Evolutionary conservation across 108 stramenopile species (phyloP), one percentile per base, ranked within the genome.

Genomic region (Schizochytrium sp.): DNA sequence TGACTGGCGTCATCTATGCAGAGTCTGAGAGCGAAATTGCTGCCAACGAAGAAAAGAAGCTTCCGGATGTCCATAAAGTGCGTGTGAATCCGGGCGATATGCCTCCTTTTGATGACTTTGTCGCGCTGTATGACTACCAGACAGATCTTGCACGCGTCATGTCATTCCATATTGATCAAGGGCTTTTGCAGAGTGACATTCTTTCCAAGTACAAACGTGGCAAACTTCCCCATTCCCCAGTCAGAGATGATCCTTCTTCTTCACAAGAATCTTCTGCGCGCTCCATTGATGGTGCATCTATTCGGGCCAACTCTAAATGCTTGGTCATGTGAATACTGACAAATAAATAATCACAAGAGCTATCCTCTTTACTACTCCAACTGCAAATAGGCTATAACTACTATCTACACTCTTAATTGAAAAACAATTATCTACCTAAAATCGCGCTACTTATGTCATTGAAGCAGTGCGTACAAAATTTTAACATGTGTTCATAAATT

Each of bases 81-180:
- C 49, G 40, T n/a, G 50, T 83, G 50, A 46, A 13, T 7, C 76
- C 76, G 12, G 47, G 53, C 8, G 76, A 83, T 40, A 83, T 83
- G 50, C 76, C 76, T 5, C 17, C 10, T 8, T 83, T 83, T 40
- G 76, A 83, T 40, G 76, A 83, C 28, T 83, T 83, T 40, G 76
- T 83, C 3, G 76, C 47, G 50, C 10, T 40, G 45, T 49, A 38
- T 10, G 53, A 55, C 76, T 53, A 83, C 76, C 49, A 55, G 76
- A 55, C 47, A 8, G 76, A 83, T 28, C 10, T 83, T 2, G 45
- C 53, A 2, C 47, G 53, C 47, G 53, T 83, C 15, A 17, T 83
- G 38, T 5, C 28, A 17, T 55, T 83, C 15, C 47, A 83, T 2
- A 40, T 49, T 2, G 76, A 83, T 53, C 38, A 69, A 7, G 44